A percentile compares a stretch with the other conserved stretches of the same genome.
Conservation (phyloP, 2,329 filamentous ascomycete species). For the Penicillium decumbens region DNA sequence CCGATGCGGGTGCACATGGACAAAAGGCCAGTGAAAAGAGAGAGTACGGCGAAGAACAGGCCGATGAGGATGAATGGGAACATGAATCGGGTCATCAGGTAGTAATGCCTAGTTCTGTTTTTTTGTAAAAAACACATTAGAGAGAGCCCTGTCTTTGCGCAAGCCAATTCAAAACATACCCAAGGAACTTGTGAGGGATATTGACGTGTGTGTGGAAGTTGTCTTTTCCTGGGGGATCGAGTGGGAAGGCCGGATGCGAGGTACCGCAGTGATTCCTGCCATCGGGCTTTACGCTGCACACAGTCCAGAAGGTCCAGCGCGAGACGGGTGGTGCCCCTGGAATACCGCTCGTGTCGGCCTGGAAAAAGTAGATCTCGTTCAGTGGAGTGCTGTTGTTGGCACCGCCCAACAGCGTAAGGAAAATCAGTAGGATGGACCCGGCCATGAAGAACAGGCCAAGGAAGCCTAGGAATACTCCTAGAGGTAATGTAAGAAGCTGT, state of each 20-base stretch:
- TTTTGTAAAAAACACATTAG: neutral
- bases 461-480: conserved; percentile 54
- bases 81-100: conserved; percentile 82
- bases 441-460: conserved; percentile 59
- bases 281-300: conserved; percentile 60
- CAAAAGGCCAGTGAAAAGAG: conserved; percentile 45
- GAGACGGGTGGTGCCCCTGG: conserved; percentile 61
- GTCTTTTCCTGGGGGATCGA: conserved; percentile 51
- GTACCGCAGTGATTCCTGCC: conserved; percentile 60
- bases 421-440: conserved; percentile 58
- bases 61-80: conserved; percentile 87
- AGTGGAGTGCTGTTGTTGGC: conserved; percentile 54
- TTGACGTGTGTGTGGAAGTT: conserved; percentile 58
- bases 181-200: conserved; percentile 53
- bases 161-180: conserved; percentile 37
- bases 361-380: conserved; percentile 77
- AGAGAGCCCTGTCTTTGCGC: neutral
- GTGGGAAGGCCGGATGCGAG: conserved; percentile 62
- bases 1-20: conserved; percentile 52
- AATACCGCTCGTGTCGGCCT: conserved; percentile 70
- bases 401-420: conserved; percentile 63
- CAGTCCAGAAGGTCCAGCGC: conserved; percentile 87
- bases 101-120: conserved; percentile 61
- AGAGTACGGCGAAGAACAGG: conserved; percentile 63
- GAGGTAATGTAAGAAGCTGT: conserved; percentile 4